phyloP scores from a whole-genome alignment of 148 eudicot species.

The Diospyros lotus region DNA sequence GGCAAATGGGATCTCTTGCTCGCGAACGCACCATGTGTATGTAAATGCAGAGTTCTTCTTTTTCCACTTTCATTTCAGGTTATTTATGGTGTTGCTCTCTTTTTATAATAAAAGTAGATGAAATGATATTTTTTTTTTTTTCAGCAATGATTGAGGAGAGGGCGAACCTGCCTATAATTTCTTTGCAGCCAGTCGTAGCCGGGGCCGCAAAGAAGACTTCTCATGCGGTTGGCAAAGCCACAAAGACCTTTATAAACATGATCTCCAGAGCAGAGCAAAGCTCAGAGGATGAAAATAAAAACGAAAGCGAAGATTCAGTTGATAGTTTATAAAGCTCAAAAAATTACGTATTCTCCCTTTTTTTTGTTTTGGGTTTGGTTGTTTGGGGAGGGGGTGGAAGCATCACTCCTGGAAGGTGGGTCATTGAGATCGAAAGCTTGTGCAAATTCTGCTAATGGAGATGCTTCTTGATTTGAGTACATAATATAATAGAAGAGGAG shows the following conservation, averaged over 20 bases:
- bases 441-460: too few species aligned
- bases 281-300: conserved; percentile 33
- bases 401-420: background rate
- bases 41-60: conserved; percentile 12
- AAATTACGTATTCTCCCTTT: background rate
- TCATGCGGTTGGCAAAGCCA: conserved; percentile 64
- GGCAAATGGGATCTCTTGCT: conserved; percentile 73
- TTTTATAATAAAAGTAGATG: conserved; percentile 1
- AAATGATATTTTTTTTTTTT: background rate
- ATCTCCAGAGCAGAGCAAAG: conserved; percentile 44
- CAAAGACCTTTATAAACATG: conserved; percentile 48
- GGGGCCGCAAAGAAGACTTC: conserved; percentile 91
- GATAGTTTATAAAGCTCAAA: conserved; percentile 29
- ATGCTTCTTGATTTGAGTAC: too few species aligned
- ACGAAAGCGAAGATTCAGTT: background rate
- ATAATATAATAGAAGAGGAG: too few species aligned
- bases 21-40: conserved; percentile 68
- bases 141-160: conserved; percentile 89
- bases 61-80: background rate
- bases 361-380: background rate
- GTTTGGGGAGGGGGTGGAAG: background rate
- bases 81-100: background rate
- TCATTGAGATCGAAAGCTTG: background rate
- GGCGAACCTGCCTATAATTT: conserved; percentile 69
- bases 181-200: conserved; percentile 68